Conservation (phyloP, 2,329 filamentous ascomycete genomes). For the Fusarium protoensiforme region DNA sequence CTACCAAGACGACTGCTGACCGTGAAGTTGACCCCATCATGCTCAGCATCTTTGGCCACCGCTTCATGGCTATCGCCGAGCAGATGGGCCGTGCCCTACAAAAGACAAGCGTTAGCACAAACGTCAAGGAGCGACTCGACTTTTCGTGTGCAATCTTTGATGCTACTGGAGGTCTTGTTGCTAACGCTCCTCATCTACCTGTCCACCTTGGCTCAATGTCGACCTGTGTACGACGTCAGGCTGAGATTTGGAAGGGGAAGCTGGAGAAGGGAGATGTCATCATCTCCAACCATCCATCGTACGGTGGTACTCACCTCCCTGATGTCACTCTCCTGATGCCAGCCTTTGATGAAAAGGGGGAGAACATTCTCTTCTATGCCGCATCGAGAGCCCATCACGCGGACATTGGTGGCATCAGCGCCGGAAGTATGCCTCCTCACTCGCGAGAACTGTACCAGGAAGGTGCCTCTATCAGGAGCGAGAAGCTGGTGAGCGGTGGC, state of each 20-base stretch:
- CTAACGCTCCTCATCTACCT: slow-evolving; percentile 82
- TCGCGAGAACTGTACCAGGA: slow-evolving; percentile 73
- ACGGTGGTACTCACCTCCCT: slow-evolving; percentile 83
- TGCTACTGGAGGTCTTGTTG: slow-evolving; percentile 78
- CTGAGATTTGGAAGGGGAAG: slow-evolving; percentile 81
- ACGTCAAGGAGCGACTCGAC: slow-evolving; percentile 84
- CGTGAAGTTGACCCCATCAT: slow-evolving; percentile 78
- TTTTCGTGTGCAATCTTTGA: slow-evolving; percentile 88
- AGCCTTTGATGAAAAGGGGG: slow-evolving; percentile 72
- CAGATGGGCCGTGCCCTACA: slow-evolving; percentile 85
- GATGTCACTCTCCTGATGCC: slow-evolving; percentile 86
- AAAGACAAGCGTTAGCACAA: slow-evolving; percentile 83
- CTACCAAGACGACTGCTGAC: slow-evolving; percentile 31
- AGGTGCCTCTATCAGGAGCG: slow-evolving; percentile 71
- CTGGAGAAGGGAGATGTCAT: slow-evolving; percentile 83
- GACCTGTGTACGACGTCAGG: slow-evolving; percentile 81
- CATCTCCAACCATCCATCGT: slow-evolving; percentile 86
- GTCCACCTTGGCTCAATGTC: slow-evolving; percentile 87
- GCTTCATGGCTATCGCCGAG: slow-evolving; percentile 88
- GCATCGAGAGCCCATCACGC: slow-evolving; percentile 84
- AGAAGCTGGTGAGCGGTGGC: slow-evolving; percentile 79
- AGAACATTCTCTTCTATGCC: slow-evolving; percentile 84
- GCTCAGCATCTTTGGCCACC: slow-evolving; percentile 82
- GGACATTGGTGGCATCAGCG: slow-evolving; percentile 85
- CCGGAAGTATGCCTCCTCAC: slow-evolving; percentile 83